Base-by-base conservation (phyloP, 164 flowering plant genomes). In the Aristolochia fimbriata region DNA sequence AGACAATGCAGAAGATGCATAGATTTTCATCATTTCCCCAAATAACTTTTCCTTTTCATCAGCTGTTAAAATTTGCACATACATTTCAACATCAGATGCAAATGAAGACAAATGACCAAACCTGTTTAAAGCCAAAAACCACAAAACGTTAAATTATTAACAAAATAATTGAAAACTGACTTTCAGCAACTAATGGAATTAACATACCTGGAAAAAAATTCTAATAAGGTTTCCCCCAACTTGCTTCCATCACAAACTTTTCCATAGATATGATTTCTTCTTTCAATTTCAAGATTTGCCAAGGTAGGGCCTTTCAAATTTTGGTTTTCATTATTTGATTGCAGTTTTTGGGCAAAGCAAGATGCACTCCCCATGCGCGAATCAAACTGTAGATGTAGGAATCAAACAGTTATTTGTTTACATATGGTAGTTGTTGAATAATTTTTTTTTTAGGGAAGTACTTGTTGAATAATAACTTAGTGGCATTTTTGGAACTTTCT, bases 21-120 rank as follows among this genome's bases (percentile, higher is more conserved):
- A 65, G 57, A 47, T 74, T 61, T 68, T 59, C 69, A 43, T 65
- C 23, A 85, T 31, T 59, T 76, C 80, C 45, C 70, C 75, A 64
- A 86, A 16, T 24, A 92, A 57, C 51, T 74, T 73, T 2, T n/a
- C 58, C 68, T 73, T 83, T 65, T 77, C 83, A 19, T 75, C 69
- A 27, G 45, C 33, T 59, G 77, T 62, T 57, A 89, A 73, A 47
- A 78, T 78, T 65, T 74, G 76, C 59, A 87, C 75, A 58, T 79
- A 84, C 47, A 50, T 49, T 72, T 86, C 90, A 59, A 92, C 77
- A 74, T 90, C 98, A 61, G 84, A 78, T 57, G 85, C 23, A 56
- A 81, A 89, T 77, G 87, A 78, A 61, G 88, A 76, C 65, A 87
- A 68, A 71, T 89, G 94, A 65, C 97, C 92, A 74, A 89, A 92